A percentile compares a stretch with the other conserved stretches of the same genome.
These are phyloP conservation scores for Rosellinia necatrix DNA, from an alignment of 2,329 filamentous ascomycete genomes.

Conservation along the genomic window DNA sequence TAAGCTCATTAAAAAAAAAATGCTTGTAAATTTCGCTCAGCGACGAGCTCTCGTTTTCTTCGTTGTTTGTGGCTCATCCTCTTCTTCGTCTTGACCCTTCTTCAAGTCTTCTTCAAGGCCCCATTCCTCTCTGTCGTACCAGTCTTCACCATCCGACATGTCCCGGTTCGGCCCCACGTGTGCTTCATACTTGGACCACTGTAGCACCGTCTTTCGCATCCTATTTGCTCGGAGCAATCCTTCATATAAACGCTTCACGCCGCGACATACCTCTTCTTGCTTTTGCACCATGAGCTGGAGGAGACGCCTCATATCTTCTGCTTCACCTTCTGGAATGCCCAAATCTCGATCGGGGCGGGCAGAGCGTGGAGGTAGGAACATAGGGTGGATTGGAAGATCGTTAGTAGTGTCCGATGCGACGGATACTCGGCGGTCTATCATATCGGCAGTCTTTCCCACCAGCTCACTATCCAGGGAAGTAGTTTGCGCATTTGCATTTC, in stretches of 20 bases:
- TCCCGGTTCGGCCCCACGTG: conserved; percentile 69
- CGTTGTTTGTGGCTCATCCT: conserved; percentile 69
- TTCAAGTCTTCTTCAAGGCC: conserved; percentile 73
- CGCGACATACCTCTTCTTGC: conserved; percentile 80
- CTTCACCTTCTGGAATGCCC: conserved; percentile 73
- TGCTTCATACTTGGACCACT: conserved; percentile 78
- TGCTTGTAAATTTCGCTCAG: conserved; percentile 30
- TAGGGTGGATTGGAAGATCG: conserved; percentile 69
- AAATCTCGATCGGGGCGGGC: conserved; percentile 71
- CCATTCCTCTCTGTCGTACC: conserved; percentile 86
- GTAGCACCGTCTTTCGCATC: conserved; percentile 70
- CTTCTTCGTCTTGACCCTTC: conserved; percentile 82
- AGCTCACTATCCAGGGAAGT: conserved; percentile 20
- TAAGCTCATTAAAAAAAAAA: conserved; percentile 17
- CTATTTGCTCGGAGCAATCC: conserved; percentile 75
- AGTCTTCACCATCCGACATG: conserved; percentile 88
- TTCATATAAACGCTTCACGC: conserved; percentile 68
- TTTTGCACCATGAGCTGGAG: conserved; percentile 81
- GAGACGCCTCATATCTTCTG: conserved; percentile 76
- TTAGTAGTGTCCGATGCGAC: conserved; percentile 50
- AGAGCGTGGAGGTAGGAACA: conserved; percentile 69
- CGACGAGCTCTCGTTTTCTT: conserved; percentile 66
- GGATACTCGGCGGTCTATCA: conserved; percentile 33
- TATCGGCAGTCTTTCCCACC: conserved; percentile 26
- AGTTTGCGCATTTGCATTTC: conserved; percentile 26